A percentile compares a stretch with the other conserved stretches of the same genome.
phyloP scores from a whole-genome alignment of 176 grass and related monocot species.

The Bonia amplexicaulis region DNA sequence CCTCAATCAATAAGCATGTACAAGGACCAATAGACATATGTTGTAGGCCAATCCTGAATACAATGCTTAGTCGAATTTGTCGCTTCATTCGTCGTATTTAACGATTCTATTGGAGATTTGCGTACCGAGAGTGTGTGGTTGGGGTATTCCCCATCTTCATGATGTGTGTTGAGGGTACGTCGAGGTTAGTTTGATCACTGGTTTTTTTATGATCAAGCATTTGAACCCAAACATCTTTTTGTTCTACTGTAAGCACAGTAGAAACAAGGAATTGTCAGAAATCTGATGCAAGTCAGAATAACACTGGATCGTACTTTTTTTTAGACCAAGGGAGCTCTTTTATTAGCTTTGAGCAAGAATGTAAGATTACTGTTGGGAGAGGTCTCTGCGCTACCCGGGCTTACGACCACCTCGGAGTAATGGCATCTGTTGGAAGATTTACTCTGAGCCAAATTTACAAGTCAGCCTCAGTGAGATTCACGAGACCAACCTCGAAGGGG shows the following conservation, averaged over 20 bases:
- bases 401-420: too few species aligned
- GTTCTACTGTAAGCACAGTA: background rate
- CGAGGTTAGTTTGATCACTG: background rate
- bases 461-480: too few species aligned
- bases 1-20: conserved; percentile 21
- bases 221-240: background rate
- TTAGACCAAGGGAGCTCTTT: too few species aligned
- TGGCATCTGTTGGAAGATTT: too few species aligned
- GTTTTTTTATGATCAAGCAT: background rate
- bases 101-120: background rate
- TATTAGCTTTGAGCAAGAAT: too few species aligned
- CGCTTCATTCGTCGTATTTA: background rate
- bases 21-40: background rate
- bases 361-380: too few species aligned
- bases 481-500: too few species aligned
- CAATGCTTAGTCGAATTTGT: background rate
- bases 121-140: background rate
- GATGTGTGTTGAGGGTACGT: background rate
- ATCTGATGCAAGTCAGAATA: background rate
- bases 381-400: too few species aligned
- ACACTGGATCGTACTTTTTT: background rate
- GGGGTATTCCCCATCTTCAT: background rate
- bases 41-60: background rate
- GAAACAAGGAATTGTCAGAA: background rate
- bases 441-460: too few species aligned